Evolutionary conservation across 495 filamentous ascomycete species (phyloP).

Genomic region (Annulohypoxylon bovei): DNA sequence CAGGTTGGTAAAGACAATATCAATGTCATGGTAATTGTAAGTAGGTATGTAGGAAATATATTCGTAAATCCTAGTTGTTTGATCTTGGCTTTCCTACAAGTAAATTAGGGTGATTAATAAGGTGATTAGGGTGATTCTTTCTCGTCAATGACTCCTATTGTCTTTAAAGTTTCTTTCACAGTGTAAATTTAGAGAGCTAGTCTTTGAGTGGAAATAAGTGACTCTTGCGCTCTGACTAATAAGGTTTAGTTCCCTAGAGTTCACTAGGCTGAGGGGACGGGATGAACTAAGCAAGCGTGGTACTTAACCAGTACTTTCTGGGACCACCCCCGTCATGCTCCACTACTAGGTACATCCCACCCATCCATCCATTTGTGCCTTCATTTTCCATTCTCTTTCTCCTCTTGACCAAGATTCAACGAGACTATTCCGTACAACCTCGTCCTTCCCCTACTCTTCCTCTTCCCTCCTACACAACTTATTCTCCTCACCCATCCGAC

Average conservation of each 20-base stretch:
- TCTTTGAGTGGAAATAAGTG: constrained; percentile 29
- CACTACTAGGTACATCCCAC: constrained; percentile 47
- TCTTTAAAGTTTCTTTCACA: constrained; percentile 35
- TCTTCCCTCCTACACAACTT: constrained; percentile 32
- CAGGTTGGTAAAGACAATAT: too few species aligned
- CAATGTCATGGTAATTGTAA: too few species aligned
- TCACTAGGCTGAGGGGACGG: constrained; percentile 28
- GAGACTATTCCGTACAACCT: constrained; percentile 43
- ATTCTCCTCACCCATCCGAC: neutral
- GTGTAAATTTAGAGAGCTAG: constrained; percentile 13
- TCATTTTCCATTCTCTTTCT: constrained; percentile 47
- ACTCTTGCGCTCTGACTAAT: constrained; percentile 30
- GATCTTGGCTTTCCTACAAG: neutral
- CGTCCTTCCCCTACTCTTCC: constrained; percentile 30
- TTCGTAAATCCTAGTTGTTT: neutral
- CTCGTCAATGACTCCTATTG: constrained; percentile 15
- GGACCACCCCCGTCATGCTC: constrained; percentile 45
- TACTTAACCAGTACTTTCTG: constrained; percentile 31
- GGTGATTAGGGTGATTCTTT: constrained; percentile 10
- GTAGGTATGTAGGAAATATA: neutral
- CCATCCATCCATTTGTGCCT: constrained; percentile 44
- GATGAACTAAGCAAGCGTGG: constrained; percentile 32
- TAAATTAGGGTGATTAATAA: constrained; percentile 1
- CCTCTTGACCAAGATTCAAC: constrained; percentile 44
- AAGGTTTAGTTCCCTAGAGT: constrained; percentile 33